Base-by-base conservation (phyloP, 2,329 filamentous ascomycete species). In the Aspergillus sp. region DNA sequence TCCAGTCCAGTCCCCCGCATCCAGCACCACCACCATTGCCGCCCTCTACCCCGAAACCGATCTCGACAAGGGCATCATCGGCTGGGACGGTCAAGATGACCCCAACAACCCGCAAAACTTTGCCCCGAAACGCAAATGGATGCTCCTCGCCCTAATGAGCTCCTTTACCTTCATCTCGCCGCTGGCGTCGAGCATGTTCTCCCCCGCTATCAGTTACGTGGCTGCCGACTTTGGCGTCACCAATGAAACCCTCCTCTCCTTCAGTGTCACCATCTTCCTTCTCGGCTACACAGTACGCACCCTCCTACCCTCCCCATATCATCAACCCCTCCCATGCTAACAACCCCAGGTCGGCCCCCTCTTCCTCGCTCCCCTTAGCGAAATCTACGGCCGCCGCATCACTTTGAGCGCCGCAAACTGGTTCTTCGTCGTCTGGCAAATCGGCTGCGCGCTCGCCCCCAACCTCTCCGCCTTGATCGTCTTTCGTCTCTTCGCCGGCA, bases 361-460 rank as follows among this genome's bases (percentile, higher is more conserved):
- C 4, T 66, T 90, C 1, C 87, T 88, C 80, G 88, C 88, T 2
- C 87, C 88, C 0, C 69, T 90, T 6, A 81, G 84, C 17, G 88
- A 90, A 68, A 75, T 90, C n/a, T 88, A 84, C 59, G 88, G 85
- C 5, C 80, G 86, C 6, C 80, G 88, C 61, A 73, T 82, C 38
- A 79, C 89, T 17, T 88, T 88, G 70, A 81, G 85, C 65, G 73
- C 80, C 57, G 87, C 85, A 3, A 88, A 87, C 67, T 73, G 81
- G 57, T 78, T 80, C 11, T 81, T 89, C 62, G 82, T 83, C 1
- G 80, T 81, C 2, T 90, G 89, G 72, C 87, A 85, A 64, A 85
- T 84, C n/a, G 86, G 81, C 8, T 82, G 81, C 21, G 84, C 85
- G 1, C 84, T 83, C 10, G 77, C 83, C 0, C 77, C 83, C 25